Base-by-base conservation (phyloP, 805 yeast genomes). In the Kodamaea leandrae region DNA sequence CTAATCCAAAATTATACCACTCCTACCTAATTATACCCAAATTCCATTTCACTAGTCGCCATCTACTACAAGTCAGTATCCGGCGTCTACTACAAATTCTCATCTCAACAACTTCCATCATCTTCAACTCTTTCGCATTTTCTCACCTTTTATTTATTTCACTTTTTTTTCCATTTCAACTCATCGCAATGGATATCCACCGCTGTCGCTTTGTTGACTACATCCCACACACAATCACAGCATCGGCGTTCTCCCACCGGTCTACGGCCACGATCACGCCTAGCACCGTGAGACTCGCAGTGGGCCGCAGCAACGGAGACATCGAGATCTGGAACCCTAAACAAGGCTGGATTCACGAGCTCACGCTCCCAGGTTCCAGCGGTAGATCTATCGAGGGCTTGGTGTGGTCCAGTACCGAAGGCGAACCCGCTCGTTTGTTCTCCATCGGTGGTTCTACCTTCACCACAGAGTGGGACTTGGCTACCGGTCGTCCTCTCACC, bases 261-360 rank as follows among this genome's bases (percentile, higher is more conserved):
- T 76, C 86, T 0, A 37, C 49, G 8, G 51, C 67, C 20, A 68
- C 80, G 1, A 43, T 51, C 4, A 54, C 54, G 1, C 81, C 78
- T 19, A 63, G 60, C 17, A 82, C 77, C 44, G 67, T 88, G 41
- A 72, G 96, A 45, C 64, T 93, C 27, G 97, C 98, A 1, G 85
- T 91, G 4, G 98, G 96, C 21, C 76, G 97, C 60, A 78, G 87
- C 34, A 90, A 93, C 58, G 99, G 99, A 28, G 90, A 90, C 55
- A 85, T 93, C 44, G 99, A 93, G 63, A 80, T 93, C 24, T 91
- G 98, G 96, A 87, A 87, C 60, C 96, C 96, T 29, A 72, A 81
- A 53, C 71, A 74, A 46, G 76, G 77, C 53, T 90, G 97, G 97
- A 66, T 78, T 39, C 88, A 86, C 48, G 97, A 93, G 55, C 34